These are phyloP conservation scores for Pterocarpus santalinus DNA, from an alignment of 306 rosid species.

Conservation along the genomic window DNA sequence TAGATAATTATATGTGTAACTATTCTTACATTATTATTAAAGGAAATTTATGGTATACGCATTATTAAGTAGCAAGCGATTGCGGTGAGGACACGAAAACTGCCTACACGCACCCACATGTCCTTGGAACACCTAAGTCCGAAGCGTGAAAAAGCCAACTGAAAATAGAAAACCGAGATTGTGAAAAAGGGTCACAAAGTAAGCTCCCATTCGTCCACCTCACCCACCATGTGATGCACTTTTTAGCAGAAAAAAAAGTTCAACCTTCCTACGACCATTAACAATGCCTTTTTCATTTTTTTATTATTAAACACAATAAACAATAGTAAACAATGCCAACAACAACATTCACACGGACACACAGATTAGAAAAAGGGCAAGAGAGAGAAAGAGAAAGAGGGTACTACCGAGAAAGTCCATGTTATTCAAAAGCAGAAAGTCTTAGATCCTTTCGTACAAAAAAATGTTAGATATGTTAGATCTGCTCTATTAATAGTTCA, in stretches of 20 bases:
- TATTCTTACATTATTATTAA: not conserved
- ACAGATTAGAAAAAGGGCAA: not conserved
- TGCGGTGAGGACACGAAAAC: not conserved
- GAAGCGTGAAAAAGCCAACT: constrained; percentile 31
- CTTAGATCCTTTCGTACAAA: not conserved
- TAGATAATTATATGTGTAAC: not conserved
- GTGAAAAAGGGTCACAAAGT: constrained; percentile 32
- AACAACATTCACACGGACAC: constrained; percentile 26
- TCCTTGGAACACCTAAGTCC: not conserved
- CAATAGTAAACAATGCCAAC: constrained; percentile 11
- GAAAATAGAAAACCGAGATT: constrained; percentile 11
- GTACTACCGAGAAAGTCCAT: not conserved
- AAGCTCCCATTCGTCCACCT: constrained; percentile 41
- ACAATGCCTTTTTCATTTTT: not conserved
- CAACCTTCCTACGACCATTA: constrained; percentile 35
- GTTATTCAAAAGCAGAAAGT: not conserved
- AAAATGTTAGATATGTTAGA: not conserved
- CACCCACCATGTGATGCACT: constrained; percentile 51
- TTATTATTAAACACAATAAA: constrained; percentile 26
- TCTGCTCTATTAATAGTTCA: not conserved
- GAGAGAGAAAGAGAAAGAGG: not conserved
- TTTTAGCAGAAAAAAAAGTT: constrained; percentile 27
- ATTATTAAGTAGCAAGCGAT: not conserved
- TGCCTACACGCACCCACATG: not conserved
- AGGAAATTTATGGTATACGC: not conserved